Evolutionary conservation across 2,329 filamentous ascomycete species (phyloP).

Genomic region (Neonectria coccinea): DNA sequence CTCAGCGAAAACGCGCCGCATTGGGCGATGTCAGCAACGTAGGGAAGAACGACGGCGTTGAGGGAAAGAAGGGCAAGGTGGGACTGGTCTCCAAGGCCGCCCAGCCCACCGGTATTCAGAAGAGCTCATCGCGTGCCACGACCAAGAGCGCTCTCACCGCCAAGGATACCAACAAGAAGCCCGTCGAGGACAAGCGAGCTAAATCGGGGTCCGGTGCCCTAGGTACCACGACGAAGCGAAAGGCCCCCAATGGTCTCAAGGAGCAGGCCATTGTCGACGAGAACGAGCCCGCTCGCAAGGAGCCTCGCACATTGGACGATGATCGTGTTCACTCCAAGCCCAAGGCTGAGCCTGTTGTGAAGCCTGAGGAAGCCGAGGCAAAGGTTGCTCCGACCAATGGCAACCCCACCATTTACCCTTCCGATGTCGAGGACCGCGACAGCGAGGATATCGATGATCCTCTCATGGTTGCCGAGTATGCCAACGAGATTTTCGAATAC

Average conservation of each 20-base stretch:
- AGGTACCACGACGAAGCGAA: constrained; percentile 75
- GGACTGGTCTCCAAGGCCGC: constrained; percentile 83
- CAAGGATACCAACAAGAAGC: constrained; percentile 78
- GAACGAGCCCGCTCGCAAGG: constrained; percentile 77
- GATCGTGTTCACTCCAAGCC: constrained; percentile 51
- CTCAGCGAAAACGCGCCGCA: constrained; percentile 79
- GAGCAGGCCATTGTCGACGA: constrained; percentile 71
- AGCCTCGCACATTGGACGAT: constrained; percentile 67
- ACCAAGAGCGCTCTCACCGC: constrained; percentile 71
- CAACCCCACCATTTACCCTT: constrained; percentile 29
- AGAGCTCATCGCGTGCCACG: constrained; percentile 68
- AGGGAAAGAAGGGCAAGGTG: constrained; percentile 82
- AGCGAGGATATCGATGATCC: constrained; percentile 92
- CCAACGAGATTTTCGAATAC: constrained; percentile 97
- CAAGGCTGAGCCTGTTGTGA: constrained; percentile 42
- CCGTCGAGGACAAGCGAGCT: constrained; percentile 70
- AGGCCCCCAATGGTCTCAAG: constrained; percentile 64
- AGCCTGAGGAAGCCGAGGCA: constrained; percentile 41
- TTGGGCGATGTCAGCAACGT: constrained; percentile 97
- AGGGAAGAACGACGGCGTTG: constrained; percentile 77
- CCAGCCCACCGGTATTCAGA: constrained; percentile 85
- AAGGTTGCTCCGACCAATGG: constrained; percentile 40
- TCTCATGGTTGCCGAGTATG: constrained; percentile 97
- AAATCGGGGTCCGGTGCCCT: constrained; percentile 78
- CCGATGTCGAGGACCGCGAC: constrained; percentile 75